Percentiles rank a stretch among this genome's conserved stretches.
These are phyloP conservation scores for Phytopythium sindhum DNA, from an alignment of 352 stramenopile genomes.

Conservation along the genomic window DNA sequence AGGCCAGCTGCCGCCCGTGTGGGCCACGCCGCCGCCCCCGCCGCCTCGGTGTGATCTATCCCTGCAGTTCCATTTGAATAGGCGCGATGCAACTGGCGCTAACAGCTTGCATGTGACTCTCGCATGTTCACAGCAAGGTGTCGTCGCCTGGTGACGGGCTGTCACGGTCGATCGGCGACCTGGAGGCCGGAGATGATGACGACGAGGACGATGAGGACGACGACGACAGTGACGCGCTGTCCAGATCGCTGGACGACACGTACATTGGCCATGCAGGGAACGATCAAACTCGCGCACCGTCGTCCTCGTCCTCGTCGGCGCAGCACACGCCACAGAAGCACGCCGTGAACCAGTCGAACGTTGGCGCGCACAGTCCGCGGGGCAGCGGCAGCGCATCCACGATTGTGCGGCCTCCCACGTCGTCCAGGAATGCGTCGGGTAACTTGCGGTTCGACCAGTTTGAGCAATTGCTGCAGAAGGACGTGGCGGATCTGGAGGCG, in stretches of 20 bases:
- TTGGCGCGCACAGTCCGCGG: background rate
- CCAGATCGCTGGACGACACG: constrained; percentile 20
- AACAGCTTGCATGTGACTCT: background rate
- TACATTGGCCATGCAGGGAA: constrained; percentile 12
- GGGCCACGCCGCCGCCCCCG: constrained; percentile 58
- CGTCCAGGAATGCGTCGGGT: constrained; percentile 59
- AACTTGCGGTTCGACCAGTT: constrained; percentile 80
- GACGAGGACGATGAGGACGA: constrained; percentile 8
- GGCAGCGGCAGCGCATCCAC: background rate
- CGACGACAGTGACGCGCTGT: constrained; percentile 24
- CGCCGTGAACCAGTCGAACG: background rate
- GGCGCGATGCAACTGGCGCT: background rate
- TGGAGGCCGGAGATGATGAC: constrained; percentile 14
- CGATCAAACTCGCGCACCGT: background rate
- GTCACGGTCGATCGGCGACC: constrained; percentile 12
- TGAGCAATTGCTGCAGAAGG: constrained; percentile 53
- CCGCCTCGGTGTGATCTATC: constrained; percentile 31
- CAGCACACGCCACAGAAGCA: constrained; percentile 24
- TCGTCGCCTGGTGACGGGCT: constrained; percentile 23
- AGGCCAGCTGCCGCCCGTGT: constrained; percentile 72
- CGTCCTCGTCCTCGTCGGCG: constrained; percentile 8
- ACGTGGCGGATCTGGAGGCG: constrained; percentile 88
- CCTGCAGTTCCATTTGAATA: background rate
- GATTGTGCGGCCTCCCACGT: constrained; percentile 6
- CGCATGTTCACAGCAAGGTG: constrained; percentile 23